These are phyloP conservation scores for Entomortierella beljakovae DNA, from an alignment of 192 early-diverging fungal species.

Conservation along the genomic window DNA sequence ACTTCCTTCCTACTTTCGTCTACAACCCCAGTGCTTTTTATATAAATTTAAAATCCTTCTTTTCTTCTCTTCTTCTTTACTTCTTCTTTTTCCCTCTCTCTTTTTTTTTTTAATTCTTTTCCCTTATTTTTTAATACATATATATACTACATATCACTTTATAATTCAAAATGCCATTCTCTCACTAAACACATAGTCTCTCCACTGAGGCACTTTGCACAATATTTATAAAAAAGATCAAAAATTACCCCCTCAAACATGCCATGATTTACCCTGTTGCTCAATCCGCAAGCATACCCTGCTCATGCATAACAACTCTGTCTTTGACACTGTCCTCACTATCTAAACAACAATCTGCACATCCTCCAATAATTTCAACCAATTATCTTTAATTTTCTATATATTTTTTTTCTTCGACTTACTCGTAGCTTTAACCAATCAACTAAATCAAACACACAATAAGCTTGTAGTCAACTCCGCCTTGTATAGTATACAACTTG, in stretches of 20 bases:
- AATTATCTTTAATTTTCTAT: no score
- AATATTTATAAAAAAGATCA: neutral
- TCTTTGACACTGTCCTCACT: neutral
- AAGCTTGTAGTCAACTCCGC: no score
- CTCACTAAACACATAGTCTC: constrained; percentile 22
- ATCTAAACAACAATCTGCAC: constrained; percentile 4
- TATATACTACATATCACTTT: neutral
- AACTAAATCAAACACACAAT: no score
- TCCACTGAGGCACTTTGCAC: constrained; percentile 3
- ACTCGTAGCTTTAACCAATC: no score
- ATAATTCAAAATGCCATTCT: constrained; percentile 29
- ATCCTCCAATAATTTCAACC: neutral
- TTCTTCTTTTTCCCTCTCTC: constrained; percentile 7
- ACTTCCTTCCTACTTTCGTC: no score
- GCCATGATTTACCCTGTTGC: constrained; percentile 40
- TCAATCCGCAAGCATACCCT: constrained; percentile 20
- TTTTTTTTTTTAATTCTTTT: neutral
- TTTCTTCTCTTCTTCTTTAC: neutral
- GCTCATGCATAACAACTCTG: neutral
- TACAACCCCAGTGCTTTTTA: neutral
- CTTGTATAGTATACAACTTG: no score
- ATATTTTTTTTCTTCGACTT: no score
- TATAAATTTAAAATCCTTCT: neutral
- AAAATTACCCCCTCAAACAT: neutral
- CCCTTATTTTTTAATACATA: neutral